Evolutionary conservation across 768 basidiomycete genomes (phyloP), one percentile per base, ranked within the genome.

Genomic region (Coprinopsis marcescibilis): DNA sequence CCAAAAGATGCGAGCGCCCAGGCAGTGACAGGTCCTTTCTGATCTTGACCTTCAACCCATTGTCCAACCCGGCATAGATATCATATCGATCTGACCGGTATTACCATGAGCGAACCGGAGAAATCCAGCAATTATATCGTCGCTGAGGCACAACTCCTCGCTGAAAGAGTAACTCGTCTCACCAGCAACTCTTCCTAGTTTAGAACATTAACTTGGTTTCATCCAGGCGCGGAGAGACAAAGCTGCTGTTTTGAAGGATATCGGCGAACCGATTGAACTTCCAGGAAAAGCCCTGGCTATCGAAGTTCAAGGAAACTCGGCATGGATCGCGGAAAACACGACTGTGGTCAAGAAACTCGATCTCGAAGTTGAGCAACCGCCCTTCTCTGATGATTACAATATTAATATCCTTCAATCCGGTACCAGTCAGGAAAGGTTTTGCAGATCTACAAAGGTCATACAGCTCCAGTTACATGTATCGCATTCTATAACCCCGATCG

Each of bases 311-410:
- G 84, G 74, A 3, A 73, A 78, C 30, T 64, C 77, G 17, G 90
- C 80, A 0, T 98, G 89, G 89, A 82, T 90, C 36, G 93, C 88
- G 19, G 94, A 93, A 61, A 94, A 85, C 57, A 85, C 89, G 0
- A 78, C 81, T 46, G 73, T 83, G 4, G 75, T 82, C 13, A 76
- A 84, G 50, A 83, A 83, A 57, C 60, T 93, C 32, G 80, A 90
- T 57, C 64, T 97, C 14, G 76, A 89, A 73, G 95, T 91, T 60
- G 14, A 62, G 46, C 14, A 21, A n/a, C n/a, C 40, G 7, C 25
- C 13, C 15, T 2, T 41, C 25, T 15, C 19, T 35, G 23, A 30
- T 42, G 23, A 7, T 0, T 21, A 11, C 8, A 23, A n/a, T n/a
- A 8, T 14, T 43, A 3, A 21, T 35, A 15, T 24, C 20, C 10